Conservation (phyloP, 257 asterid genomes). For the Nicotiana paniculata region DNA sequence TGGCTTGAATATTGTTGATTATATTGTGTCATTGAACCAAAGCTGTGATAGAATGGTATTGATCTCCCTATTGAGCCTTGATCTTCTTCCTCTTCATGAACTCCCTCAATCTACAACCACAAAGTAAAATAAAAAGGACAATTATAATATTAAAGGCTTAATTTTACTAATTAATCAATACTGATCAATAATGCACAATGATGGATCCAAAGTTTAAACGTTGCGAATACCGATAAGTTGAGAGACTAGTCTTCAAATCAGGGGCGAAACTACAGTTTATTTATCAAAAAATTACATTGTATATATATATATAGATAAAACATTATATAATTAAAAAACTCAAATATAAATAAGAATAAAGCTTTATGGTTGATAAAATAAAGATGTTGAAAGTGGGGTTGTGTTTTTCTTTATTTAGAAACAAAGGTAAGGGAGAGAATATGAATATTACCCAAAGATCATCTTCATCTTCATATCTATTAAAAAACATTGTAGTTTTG, state of each 20-base stretch:
- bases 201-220: neutral
- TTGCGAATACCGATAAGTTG: no score
- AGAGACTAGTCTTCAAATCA: no score
- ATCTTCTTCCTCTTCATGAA: slow-evolving; percentile 45
- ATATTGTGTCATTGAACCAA: slow-evolving; percentile 17
- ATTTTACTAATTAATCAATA: neutral
- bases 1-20: slow-evolving; percentile 37
- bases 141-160: neutral
- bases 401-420: neutral
- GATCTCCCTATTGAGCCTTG: slow-evolving; percentile 18
- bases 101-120: slow-evolving; percentile 42
- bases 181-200: neutral
- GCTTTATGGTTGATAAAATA: neutral
- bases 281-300: no score
- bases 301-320: no score
- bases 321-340: neutral
- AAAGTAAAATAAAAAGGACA: neutral
- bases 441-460: slow-evolving; percentile 68
- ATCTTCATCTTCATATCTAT: slow-evolving; percentile 57
- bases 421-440: slow-evolving; percentile 11
- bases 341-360: neutral
- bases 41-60: slow-evolving; percentile 28
- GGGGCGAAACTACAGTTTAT: no score
- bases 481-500: slow-evolving; percentile 45
- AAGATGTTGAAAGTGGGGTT: neutral